Conservation (phyloP, 225 moss, liverwort and hornwort species). For the Ulota crispa region DNA sequence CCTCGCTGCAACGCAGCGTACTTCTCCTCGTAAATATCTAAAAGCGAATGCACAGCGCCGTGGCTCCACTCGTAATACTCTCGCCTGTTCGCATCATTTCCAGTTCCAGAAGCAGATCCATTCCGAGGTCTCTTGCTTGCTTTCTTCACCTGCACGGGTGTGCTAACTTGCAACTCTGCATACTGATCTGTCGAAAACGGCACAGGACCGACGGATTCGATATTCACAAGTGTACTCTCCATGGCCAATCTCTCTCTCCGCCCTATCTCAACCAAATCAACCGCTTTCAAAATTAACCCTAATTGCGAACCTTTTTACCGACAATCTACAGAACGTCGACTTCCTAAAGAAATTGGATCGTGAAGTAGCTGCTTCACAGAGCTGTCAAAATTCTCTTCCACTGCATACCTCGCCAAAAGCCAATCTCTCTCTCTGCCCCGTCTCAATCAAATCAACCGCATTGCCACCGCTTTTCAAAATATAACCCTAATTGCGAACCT, state of each 20-base stretch:
- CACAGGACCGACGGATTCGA: slow-evolving; percentile 31
- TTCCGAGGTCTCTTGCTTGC: slow-evolving; percentile 37
- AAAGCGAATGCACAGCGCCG: slow-evolving; percentile 79
- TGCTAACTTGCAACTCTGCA: slow-evolving; percentile 37
- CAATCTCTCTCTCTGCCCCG: neutral
- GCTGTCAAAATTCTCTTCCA: too few relatives aligned
- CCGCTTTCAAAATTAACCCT: too few relatives aligned
- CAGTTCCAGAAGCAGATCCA: slow-evolving; percentile 23
- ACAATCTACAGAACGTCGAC: too few relatives aligned
- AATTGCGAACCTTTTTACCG: too few relatives aligned
- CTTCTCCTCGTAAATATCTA: slow-evolving; percentile 93
- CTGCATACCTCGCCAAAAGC: too few relatives aligned
- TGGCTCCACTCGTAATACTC: slow-evolving; percentile 86
- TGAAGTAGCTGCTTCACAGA: too few relatives aligned
- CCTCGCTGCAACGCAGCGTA: slow-evolving; percentile 83
- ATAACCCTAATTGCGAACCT: slow-evolving; percentile 23
- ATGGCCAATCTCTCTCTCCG: slow-evolving; percentile 18
- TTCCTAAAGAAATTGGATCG: too few relatives aligned
- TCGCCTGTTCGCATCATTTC: slow-evolving; percentile 41
- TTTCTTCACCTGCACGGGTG: slow-evolving; percentile 41
- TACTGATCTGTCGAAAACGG: slow-evolving; percentile 40
- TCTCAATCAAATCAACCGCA: neutral
- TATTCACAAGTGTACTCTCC: slow-evolving; percentile 41
- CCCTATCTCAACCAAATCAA: neutral
- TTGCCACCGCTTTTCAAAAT: neutral